phyloP scores from a whole-genome alignment of 805 yeast genomes.

The Dipodascus geniculatus region DNA sequence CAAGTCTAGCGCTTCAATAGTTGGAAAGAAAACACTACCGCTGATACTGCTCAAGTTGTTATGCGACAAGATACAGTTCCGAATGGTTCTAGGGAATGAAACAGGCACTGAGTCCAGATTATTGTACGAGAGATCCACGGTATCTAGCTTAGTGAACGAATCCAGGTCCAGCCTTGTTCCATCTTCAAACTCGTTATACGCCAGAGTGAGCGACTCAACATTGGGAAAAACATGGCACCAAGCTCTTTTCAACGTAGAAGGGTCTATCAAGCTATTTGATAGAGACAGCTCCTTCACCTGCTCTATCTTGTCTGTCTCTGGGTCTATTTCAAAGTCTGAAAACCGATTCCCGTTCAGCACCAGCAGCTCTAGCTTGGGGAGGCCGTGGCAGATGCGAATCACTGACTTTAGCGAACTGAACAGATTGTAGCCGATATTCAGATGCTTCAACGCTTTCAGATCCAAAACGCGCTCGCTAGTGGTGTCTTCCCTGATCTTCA shows the following conservation, averaged over 20 bases:
- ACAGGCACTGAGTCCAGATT: constrained; percentile 24
- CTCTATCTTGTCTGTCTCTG: constrained; percentile 3
- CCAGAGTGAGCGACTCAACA: constrained; percentile 7
- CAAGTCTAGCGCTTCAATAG: constrained; percentile 32
- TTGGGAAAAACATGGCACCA: constrained; percentile 28
- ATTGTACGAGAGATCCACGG: constrained; percentile 36
- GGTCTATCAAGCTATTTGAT: constrained; percentile 12
- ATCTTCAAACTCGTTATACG: constrained; percentile 14
- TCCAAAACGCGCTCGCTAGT: neutral
- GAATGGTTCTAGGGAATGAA: constrained; percentile 10
- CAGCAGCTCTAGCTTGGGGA: constrained; percentile 32
- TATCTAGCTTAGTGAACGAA: constrained; percentile 12
- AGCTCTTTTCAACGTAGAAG: constrained; percentile 3
- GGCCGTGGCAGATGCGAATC: constrained; percentile 24
- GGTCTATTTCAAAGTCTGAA: constrained; percentile 5
- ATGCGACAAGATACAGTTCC: constrained; percentile 27
- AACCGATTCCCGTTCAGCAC: constrained; percentile 36
- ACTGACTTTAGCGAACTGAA: constrained; percentile 33
- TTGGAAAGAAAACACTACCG: neutral
- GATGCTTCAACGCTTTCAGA: constrained; percentile 17
- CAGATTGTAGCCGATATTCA: constrained; percentile 55
- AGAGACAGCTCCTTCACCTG: constrained; percentile 13
- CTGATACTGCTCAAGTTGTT: constrained; percentile 23
- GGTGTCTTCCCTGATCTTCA: constrained; percentile 22
- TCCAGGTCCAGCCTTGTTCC: neutral